Conservation (phyloP, 2,329 filamentous ascomycete genomes). For the Epichloe uncinata region DNA sequence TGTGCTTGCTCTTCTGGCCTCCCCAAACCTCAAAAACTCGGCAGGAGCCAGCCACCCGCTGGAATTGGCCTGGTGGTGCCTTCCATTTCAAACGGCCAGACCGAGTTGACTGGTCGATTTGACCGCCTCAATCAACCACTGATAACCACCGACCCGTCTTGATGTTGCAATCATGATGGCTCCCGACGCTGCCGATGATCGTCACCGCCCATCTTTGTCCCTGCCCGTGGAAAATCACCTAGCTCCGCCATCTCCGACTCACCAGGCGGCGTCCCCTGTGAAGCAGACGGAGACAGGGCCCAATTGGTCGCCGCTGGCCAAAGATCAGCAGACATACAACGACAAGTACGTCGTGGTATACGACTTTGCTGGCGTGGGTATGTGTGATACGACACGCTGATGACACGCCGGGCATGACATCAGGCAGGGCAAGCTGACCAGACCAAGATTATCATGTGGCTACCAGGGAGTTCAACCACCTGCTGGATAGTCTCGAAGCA, state of each 20-base stretch:
- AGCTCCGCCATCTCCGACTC: neutral
- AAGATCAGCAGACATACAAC: conserved; percentile 1
- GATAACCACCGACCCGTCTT: too few relatives aligned
- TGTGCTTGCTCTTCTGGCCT: too few relatives aligned
- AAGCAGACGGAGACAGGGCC: neutral
- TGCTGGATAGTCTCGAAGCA: conserved; percentile 45
- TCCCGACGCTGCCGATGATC: conserved; percentile 1
- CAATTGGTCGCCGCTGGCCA: neutral
- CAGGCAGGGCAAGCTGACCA: neutral
- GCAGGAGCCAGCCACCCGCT: too few relatives aligned
- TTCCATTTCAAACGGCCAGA: too few relatives aligned
- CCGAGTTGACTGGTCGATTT: too few relatives aligned
- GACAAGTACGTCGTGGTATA: conserved; percentile 26
- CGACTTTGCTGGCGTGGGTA: conserved; percentile 23
- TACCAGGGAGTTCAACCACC: conserved; percentile 22
- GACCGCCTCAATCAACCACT: too few relatives aligned
- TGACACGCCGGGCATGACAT: neutral
- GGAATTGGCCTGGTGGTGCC: too few relatives aligned
- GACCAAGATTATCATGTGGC: conserved; percentile 21
- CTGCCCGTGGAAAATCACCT: neutral
- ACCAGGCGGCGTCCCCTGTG: neutral
- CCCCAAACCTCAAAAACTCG: too few relatives aligned
- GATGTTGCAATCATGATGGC: neutral
- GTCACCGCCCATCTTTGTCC: neutral
- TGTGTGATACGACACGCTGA: neutral